These are phyloP conservation scores for Euphorbia lathyris DNA, from an alignment of 345 rosid species.

Conservation along the genomic window DNA sequence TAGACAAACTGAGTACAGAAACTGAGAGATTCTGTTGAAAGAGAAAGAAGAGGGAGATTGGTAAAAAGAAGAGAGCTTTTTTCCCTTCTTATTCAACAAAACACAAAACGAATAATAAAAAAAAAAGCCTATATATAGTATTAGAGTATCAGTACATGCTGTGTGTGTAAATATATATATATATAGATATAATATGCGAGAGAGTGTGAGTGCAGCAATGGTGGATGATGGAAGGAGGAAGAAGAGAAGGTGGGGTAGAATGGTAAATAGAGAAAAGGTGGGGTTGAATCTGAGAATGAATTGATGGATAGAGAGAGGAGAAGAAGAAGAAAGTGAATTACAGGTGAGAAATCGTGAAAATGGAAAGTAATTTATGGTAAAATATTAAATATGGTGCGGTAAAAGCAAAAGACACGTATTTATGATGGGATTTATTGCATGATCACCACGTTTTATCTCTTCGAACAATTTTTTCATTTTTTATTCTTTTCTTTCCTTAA, in stretches of 20 bases:
- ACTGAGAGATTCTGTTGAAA: conserved; percentile 39
- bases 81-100: not conserved
- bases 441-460: not conserved
- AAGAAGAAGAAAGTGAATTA: not conserved
- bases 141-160: not conserved
- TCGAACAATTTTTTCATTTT: too few species aligned
- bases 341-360: conserved; percentile 12
- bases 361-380: not conserved
- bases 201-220: conserved; percentile 10
- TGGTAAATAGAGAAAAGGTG: conserved; percentile 27
- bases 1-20: conserved; percentile 41
- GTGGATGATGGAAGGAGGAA: conserved; percentile 4
- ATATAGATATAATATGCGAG: not conserved
- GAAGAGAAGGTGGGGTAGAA: conserved; percentile 27
- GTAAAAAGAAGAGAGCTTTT: conserved; percentile 20
- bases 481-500: not conserved
- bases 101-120: not conserved
- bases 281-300: conserved; percentile 5
- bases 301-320: not conserved
- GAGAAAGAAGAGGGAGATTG: conserved; percentile 13
- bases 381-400: conserved; percentile 4
- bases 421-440: conserved; percentile 13
- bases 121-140: not conserved
- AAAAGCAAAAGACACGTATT: not conserved
- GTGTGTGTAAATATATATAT: not conserved